Evolutionary conservation across 148 eudicot species (phyloP).

Genomic region (Rhododendron ovatum): DNA sequence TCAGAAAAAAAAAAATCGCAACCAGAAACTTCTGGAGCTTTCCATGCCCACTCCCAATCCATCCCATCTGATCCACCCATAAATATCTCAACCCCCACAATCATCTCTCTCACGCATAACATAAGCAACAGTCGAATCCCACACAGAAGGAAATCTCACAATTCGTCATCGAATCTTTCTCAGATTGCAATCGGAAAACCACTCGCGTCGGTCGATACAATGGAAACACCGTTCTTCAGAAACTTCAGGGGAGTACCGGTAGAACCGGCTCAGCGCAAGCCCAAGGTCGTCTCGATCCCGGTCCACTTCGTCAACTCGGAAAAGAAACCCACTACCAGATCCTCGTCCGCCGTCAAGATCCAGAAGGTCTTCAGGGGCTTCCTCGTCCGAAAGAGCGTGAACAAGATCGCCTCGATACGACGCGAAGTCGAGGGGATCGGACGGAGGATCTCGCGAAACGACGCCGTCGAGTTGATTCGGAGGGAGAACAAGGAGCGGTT

Average conservation of each 20-base stretch:
- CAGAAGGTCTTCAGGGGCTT: conserved; percentile 73
- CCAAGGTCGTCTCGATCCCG: conserved; percentile 34
- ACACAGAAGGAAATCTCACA: neutral
- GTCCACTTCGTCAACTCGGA: conserved; percentile 32
- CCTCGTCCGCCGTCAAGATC: conserved; percentile 30
- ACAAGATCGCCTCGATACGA: conserved; percentile 32
- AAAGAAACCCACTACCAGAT: neutral
- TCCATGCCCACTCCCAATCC: neutral
- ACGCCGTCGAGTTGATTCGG: conserved; percentile 29
- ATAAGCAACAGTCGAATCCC: neutral
- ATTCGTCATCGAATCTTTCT: neutral
- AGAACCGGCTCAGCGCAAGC: neutral
- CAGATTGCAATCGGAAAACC: neutral
- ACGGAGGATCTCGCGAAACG: conserved; percentile 22
- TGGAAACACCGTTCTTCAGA: conserved; percentile 4
- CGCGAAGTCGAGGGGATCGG: conserved; percentile 43
- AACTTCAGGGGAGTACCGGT: neutral
- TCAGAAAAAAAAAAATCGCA: neutral
- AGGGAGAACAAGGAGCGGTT: conserved; percentile 42
- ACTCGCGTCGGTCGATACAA: neutral
- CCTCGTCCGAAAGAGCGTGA: conserved; percentile 48
- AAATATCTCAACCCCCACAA: neutral
- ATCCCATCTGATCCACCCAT: neutral
- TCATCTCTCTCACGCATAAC: neutral
- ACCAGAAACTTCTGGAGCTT: neutral